A percentile compares a stretch with the other conserved stretches of the same genome.
These are phyloP conservation scores for Talaromyces amestolkiae DNA, from an alignment of 2,329 filamentous ascomycete species.

Conservation along the genomic window DNA sequence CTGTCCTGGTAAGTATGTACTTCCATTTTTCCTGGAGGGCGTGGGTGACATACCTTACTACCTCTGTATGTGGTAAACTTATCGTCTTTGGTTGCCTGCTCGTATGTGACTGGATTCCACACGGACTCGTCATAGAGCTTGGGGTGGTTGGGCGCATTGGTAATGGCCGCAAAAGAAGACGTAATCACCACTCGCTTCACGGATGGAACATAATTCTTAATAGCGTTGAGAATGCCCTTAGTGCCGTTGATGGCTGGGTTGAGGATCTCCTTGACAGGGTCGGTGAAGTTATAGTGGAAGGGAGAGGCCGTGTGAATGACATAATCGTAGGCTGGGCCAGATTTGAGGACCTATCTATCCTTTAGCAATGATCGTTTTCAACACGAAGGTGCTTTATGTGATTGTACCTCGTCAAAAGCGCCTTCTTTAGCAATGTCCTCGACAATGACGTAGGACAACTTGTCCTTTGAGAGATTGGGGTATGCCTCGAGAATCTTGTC, in stretches of 20 bases:
- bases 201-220: slow-evolving; percentile 59
- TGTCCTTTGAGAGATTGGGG: slow-evolving; percentile 51
- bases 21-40: too few species aligned
- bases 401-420: slow-evolving; percentile 62
- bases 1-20: slow-evolving; percentile 24
- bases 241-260: slow-evolving; percentile 64
- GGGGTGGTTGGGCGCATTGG: slow-evolving; percentile 46
- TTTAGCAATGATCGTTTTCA: slow-evolving; percentile 10
- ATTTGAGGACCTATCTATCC: slow-evolving; percentile 50
- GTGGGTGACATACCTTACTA: slow-evolving; percentile 50
- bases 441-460: slow-evolving; percentile 65
- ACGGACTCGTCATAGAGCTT: slow-evolving; percentile 38
- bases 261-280: slow-evolving; percentile 63
- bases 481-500: slow-evolving; percentile 58
- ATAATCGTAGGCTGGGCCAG: slow-evolving; percentile 65
- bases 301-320: slow-evolving; percentile 74
- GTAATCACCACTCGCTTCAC: slow-evolving; percentile 73
- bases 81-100: slow-evolving; percentile 36
- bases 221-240: slow-evolving; percentile 60
- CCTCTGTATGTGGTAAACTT: slow-evolving; percentile 44
- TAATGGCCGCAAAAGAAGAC: slow-evolving; percentile 66
- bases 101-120: slow-evolving; percentile 48
- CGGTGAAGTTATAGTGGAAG: slow-evolving; percentile 69
- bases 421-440: slow-evolving; percentile 67
- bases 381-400: not conserved